phyloP scores from a whole-genome alignment of 257 asterid species.

The Haberlea rhodopensis region DNA sequence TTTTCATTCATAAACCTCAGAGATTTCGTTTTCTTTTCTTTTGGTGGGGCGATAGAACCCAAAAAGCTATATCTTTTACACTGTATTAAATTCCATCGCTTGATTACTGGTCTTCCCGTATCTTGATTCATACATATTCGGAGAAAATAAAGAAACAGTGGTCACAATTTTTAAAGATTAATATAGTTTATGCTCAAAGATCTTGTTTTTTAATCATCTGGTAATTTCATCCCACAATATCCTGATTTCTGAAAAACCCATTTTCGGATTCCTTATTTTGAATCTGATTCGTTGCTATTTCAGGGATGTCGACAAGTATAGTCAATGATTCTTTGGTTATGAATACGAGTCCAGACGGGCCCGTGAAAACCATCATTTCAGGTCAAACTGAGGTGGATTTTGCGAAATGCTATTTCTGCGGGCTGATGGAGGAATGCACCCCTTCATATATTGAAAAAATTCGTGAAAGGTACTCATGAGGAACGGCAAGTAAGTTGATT shows the following conservation, averaged over 20 bases:
- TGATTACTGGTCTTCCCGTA: too few relatives aligned
- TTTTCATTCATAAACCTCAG: not conserved
- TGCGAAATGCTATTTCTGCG: conserved; percentile 49
- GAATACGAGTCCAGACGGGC: conserved; percentile 17
- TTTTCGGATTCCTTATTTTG: not conserved
- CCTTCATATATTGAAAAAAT: conserved; percentile 37
- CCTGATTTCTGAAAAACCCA: not conserved
- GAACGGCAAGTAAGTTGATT: too few relatives aligned
- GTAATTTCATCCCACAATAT: conserved; percentile 14
- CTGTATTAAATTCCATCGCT: not conserved
- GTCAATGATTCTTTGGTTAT: conserved; percentile 31
- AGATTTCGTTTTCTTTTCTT: not conserved
- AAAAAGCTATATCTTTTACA: not conserved
- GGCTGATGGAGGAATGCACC: conserved; percentile 52
- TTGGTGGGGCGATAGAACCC: not conserved
- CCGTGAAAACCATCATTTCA: not conserved
- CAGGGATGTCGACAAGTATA: conserved; percentile 29
- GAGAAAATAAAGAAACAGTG: not conserved
- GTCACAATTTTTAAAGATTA: too few relatives aligned
- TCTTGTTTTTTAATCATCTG: conserved; percentile 24
- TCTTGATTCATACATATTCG: not conserved
- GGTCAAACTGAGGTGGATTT: conserved; percentile 33
- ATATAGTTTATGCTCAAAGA: not conserved
- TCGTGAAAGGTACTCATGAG: conserved; percentile 12
- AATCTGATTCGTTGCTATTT: conserved; percentile 1